Base-by-base conservation (phyloP, 495 filamentous ascomycete genomes). In the Podospora fimiseda region DNA sequence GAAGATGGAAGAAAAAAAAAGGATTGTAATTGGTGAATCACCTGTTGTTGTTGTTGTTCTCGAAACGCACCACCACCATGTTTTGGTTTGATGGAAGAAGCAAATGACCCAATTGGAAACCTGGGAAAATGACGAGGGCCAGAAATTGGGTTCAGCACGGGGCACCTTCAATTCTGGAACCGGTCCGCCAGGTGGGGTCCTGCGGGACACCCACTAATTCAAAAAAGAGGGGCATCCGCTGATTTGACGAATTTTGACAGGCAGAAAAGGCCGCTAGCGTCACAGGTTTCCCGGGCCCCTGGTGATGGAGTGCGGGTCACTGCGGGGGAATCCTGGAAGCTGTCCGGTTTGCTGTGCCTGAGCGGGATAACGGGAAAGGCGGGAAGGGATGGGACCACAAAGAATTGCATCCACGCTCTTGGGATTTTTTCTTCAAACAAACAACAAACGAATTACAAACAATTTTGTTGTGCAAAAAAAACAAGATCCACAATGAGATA, bases 251-350 rank as follows among this genome's bases (percentile, higher is more conserved):
- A 42, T 44, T 45, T 37, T 52, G 39, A 43, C 48, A 20, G 21
- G 41, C 41, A 18, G n/a, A 51, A 33, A 46, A 21, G 44, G 41
- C 43, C 55, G 45, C 55, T 51, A 52, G 38, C 48, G 48, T 43
- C 36, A 42, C 36, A 51, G 36, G 30, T 38, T 24, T 38, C 52
- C 52, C 48, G 27, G 42, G 37, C 15, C 45, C 45, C 52, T 40
- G 52, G 52, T 37, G 24, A 15, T 27, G 33, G 30, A 24, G 19
- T 20, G 9, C 18, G 30, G 24, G 43, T 22, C 43, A 18, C 19
- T 47, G 44, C 44, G 9, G 18, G 15, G 44, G 44, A 27, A 30
- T n/a, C n/a, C n/a, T 22, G 44, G 23, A 9, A 24, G 1, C 16
- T 23, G 14, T 15, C 23, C 14, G 8, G 5, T n/a, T 4, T 14